Conservation (phyloP, 2,329 filamentous ascomycete genomes). For the Monilinia fructicola region DNA sequence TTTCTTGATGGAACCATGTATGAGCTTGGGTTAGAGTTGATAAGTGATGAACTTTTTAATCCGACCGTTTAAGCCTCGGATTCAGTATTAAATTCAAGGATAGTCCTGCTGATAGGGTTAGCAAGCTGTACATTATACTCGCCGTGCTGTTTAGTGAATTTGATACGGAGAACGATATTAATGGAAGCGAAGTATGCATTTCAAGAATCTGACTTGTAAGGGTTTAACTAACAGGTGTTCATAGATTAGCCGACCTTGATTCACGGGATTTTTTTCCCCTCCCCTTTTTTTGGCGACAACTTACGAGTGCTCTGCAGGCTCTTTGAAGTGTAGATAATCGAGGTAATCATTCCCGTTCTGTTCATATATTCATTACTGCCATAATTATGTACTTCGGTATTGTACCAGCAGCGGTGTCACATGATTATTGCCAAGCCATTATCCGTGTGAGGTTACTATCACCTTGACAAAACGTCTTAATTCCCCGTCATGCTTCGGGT, state of each 20-base stretch:
- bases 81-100: neutral
- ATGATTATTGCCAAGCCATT: too few species aligned
- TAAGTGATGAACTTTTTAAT: neutral
- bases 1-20: constrained; percentile 47
- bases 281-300: constrained; percentile 30
- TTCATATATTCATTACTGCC: neutral
- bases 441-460: neutral
- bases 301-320: constrained; percentile 33
- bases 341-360: neutral
- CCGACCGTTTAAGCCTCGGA: neutral
- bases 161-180: constrained; percentile 33
- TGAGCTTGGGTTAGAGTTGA: constrained; percentile 41
- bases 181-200: constrained; percentile 30
- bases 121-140: constrained; percentile 41
- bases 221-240: constrained; percentile 1
- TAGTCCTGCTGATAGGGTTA: constrained; percentile 33
- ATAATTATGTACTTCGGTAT: neutral
- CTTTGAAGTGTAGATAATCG: neutral
- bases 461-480: neutral
- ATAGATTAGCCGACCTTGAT: constrained; percentile 34
- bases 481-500: neutral
- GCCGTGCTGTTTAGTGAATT: constrained; percentile 40
- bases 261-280: constrained; percentile 39
- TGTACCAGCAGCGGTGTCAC: neutral
- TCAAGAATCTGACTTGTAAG: neutral